A percentile compares a stretch with the other conserved stretches of the same genome.
Conservation (phyloP, 371 early-diverging fungal species). For the Lichtheimia corymbifera region DNA sequence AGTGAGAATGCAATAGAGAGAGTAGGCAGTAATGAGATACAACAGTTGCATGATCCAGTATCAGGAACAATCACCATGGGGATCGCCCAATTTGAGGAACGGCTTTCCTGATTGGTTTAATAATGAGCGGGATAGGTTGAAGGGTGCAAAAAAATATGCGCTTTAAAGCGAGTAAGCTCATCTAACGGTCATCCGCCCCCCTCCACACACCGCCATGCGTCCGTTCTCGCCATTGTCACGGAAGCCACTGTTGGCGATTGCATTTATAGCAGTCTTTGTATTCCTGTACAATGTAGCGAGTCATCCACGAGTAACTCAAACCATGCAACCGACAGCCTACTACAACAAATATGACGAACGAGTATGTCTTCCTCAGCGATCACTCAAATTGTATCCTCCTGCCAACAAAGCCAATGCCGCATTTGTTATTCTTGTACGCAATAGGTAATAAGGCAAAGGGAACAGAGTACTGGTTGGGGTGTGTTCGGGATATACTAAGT, state of each 20-base stretch:
- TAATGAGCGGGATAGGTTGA: no score
- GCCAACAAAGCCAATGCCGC: conserved; percentile 50
- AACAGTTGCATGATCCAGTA: no score
- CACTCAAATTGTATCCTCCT: conserved; percentile 37
- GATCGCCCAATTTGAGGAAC: no score
- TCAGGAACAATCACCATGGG: no score
- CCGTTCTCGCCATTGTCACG: conserved; percentile 35
- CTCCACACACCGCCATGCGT: conserved; percentile 15
- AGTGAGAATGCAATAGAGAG: no score
- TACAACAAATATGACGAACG: conserved; percentile 47
- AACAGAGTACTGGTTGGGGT: not conserved
- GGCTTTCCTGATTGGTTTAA: no score
- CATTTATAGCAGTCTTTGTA: conserved; percentile 31
- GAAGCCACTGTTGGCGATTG: conserved; percentile 34
- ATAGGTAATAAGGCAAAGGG: conserved; percentile 31
- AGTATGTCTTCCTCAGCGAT: conserved; percentile 48
- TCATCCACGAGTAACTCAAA: conserved; percentile 38
- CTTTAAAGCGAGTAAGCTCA: no score
- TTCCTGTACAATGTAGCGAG: conserved; percentile 48
- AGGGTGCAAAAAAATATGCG: no score
- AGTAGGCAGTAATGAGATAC: no score
- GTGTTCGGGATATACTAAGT: not conserved
- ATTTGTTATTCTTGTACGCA: conserved; percentile 48
- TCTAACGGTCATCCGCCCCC: not conserved
- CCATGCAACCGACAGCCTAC: conserved; percentile 49